Evolutionary conservation across 2,329 filamentous ascomycete genomes (phyloP).

Genomic region (Sclerotinia spermophila): DNA sequence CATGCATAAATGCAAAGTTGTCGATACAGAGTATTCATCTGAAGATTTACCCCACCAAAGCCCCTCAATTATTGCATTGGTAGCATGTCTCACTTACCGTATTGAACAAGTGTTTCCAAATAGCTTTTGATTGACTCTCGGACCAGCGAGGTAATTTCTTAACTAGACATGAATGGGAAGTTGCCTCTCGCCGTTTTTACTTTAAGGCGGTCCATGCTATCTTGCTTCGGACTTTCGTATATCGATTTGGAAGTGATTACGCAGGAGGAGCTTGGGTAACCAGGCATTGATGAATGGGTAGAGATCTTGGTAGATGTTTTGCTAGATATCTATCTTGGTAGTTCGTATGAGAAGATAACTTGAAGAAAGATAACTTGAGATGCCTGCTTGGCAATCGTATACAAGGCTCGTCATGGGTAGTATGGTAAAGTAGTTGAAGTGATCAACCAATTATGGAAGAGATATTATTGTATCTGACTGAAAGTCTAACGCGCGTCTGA

Average conservation of each 20-base stretch:
- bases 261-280: neutral
- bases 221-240: neutral
- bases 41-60: slow-evolving; percentile 13
- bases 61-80: slow-evolving; percentile 14
- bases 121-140: neutral
- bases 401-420: neutral
- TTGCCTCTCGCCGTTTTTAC: slow-evolving; percentile 9
- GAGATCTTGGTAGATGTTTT: neutral
- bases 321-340: too few relatives aligned
- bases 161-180: neutral
- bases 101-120: slow-evolving; percentile 15
- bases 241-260: neutral
- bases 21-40: neutral
- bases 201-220: slow-evolving; percentile 2
- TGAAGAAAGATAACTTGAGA: neutral
- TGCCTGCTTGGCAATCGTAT: slow-evolving; percentile 2
- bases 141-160: slow-evolving; percentile 2
- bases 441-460: neutral
- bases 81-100: neutral
- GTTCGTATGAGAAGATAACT: neutral
- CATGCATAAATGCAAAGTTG: slow-evolving; percentile 4
- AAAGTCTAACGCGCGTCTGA: slow-evolving; percentile 15
- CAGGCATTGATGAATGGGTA: neutral
- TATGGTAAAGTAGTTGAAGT: neutral
- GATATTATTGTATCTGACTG: neutral